A percentile compares a stretch with the other conserved stretches of the same genome.
These are phyloP conservation scores for Trichoderma gamsii DNA, from an alignment of 495 filamentous ascomycete genomes.

Conservation along the genomic window DNA sequence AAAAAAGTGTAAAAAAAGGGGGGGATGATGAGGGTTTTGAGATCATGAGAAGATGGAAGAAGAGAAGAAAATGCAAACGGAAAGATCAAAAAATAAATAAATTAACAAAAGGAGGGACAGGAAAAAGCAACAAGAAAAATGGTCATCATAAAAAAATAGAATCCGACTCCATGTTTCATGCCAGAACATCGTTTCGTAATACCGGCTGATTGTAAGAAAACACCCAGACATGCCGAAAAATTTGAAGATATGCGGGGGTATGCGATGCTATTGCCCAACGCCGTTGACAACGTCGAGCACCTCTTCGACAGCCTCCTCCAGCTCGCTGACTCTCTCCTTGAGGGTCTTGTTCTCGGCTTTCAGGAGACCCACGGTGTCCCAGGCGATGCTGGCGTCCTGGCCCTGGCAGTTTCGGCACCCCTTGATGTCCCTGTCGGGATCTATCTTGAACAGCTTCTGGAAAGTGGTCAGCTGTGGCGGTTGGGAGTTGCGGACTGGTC, in stretches of 20 bases:
- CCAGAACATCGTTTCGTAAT: neutral
- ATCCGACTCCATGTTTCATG: slow-evolving; percentile 2
- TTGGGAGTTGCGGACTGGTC: slow-evolving; percentile 12
- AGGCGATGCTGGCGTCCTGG: slow-evolving; percentile 57
- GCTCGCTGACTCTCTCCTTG: slow-evolving; percentile 58
- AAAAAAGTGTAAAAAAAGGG: neutral
- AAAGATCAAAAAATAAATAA: neutral
- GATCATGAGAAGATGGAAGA: neutral
- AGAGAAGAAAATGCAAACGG: neutral
- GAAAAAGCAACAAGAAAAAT: neutral
- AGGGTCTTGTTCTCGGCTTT: slow-evolving; percentile 67
- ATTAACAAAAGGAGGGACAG: neutral
- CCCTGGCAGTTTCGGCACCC: slow-evolving; percentile 58
- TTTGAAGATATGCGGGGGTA: neutral
- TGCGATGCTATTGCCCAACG: slow-evolving; percentile 27
- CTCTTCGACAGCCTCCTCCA: slow-evolving; percentile 65
- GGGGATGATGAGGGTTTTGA: neutral
- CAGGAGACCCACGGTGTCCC: slow-evolving; percentile 63
- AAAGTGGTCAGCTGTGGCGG: slow-evolving; percentile 35
- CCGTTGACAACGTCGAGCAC: slow-evolving; percentile 60
- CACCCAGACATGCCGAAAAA: slow-evolving; percentile 12
- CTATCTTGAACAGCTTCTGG: slow-evolving; percentile 43
- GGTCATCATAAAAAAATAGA: slow-evolving; percentile 12
- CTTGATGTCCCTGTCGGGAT: slow-evolving; percentile 20
- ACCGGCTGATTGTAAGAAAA: slow-evolving; percentile 4